phyloP scores from a whole-genome alignment of 495 filamentous ascomycete genomes.

The Aspergillus bertholletiae region DNA sequence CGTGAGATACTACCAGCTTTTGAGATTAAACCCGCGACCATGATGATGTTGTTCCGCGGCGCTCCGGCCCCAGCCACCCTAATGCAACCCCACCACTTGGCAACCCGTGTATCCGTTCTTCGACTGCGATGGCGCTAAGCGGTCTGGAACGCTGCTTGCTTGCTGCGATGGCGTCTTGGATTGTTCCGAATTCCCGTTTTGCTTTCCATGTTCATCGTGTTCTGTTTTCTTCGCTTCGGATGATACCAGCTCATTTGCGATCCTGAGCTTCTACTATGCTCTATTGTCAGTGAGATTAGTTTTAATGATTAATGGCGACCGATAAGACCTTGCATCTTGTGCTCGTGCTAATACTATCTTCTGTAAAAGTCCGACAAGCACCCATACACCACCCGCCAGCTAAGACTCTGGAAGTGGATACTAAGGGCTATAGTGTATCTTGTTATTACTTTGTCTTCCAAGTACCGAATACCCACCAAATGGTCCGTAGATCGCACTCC shows the following conservation, averaged over 20 bases:
- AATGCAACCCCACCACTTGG: conserved; percentile 30
- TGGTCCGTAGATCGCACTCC: no score
- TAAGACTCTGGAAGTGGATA: no score
- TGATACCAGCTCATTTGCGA: conserved; percentile 45
- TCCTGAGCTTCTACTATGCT: conserved; percentile 30
- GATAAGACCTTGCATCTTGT: conserved; percentile 16
- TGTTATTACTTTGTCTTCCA: no score
- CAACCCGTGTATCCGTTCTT: conserved; percentile 11
- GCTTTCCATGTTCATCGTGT: conserved; percentile 15
- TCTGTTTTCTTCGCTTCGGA: conserved; percentile 26
- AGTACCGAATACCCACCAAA: no score
- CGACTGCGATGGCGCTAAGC: not conserved
- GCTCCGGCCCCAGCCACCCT: conserved; percentile 29
- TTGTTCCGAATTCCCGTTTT: conserved; percentile 6
- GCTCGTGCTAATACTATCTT: no score
- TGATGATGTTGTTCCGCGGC: conserved; percentile 27
- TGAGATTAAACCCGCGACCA: conserved; percentile 6
- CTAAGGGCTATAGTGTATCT: no score
- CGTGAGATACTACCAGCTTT: conserved; percentile 2
- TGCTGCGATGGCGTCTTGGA: not conserved
- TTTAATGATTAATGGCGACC: conserved; percentile 34
- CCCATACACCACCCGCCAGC: no score
- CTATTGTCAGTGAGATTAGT: conserved; percentile 26
- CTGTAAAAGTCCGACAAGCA: no score
- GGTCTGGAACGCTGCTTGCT: not conserved